Evolutionary conservation across 805 yeast species (phyloP), one percentile per base, ranked within the genome.

Genomic region (Yarrowia sp.): DNA sequence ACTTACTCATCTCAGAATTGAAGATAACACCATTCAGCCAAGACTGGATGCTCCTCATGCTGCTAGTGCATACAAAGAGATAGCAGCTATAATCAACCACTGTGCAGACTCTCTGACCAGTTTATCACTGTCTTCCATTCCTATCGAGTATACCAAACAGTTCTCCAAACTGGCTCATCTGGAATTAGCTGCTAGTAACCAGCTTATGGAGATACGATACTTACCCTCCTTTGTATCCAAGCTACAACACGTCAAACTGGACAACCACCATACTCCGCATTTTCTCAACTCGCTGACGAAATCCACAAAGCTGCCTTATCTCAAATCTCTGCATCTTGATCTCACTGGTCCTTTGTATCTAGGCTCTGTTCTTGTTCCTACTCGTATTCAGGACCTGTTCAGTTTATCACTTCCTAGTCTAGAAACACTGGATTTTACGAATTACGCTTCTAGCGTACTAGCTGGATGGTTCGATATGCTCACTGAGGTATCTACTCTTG

Each of bases 221-320:
- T 9, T 36, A 13, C 64, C 64, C 18, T 32, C n/a, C 35, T 36
- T 58, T 18, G 11, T 43, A 43, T 42, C 50, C 22, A 47, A 44
- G 4, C 35, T 58, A 35, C 41, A 44, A 14, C 51, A 43, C 22
- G 22, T 58, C 8, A 58, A 43, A 22, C 64, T 58, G 18, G 64
- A 58, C 35, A 43, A 58, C 42, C 64, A 58, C 22, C 64, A 58
- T 10, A 43, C 64, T 1, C 51, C 64, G 64, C 64, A 58, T 43
- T 58, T 58, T 15, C 50, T 58, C n/a, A 58, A 58, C 22, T 58
- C 64, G 28, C 18, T 58, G 41, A 57, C 51, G 10, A 55, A 39
- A 10, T 22, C 64, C 11, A 58, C 50, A 6, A 43, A 42, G 4
- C 22, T 43, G 42, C 51, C 6, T 33, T 33, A 58, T 8, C 51